Conservation (phyloP, 768 basidiomycete genomes). For the Suillus subalutaceus region DNA sequence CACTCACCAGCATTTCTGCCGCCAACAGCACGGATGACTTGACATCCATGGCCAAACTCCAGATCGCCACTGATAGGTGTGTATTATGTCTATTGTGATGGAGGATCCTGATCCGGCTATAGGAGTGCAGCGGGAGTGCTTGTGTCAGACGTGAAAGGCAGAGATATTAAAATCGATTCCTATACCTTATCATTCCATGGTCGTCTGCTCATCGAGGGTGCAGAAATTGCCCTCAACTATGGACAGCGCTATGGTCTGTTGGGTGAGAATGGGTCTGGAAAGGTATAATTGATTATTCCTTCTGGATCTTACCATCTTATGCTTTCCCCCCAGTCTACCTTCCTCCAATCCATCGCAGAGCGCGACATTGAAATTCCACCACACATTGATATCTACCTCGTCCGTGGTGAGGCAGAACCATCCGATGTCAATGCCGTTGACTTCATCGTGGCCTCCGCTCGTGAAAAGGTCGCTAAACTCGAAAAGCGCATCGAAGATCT, state of each 20-base stretch:
- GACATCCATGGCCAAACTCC: conserved; percentile 84
- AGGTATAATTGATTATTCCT: conserved; percentile 52
- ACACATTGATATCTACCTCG: conserved; percentile 98
- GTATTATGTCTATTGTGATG: conserved; percentile 10
- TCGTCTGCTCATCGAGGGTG: conserved; percentile 69
- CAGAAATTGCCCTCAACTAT: conserved; percentile 80
- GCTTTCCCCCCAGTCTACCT: conserved; percentile 70
- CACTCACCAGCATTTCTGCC: conserved; percentile 81
- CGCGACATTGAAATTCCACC: conserved; percentile 93
- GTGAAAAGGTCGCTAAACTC: conserved; percentile 88
- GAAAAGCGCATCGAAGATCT: conserved; percentile 95
- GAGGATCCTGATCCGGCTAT: conserved; percentile 16
- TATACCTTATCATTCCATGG: conserved; percentile 98
- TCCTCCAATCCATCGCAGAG: conserved; percentile 93
- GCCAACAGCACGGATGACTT: conserved; percentile 82
- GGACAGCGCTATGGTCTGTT: conserved; percentile 94
- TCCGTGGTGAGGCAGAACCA: conserved; percentile 94
- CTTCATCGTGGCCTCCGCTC: conserved; percentile 93
- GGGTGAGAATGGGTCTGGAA: conserved; percentile 98
- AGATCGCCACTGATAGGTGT: conserved; percentile 87
- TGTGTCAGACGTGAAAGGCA: conserved; percentile 87
- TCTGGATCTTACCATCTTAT: conserved; percentile 10
- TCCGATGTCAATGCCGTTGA: conserved; percentile 96
- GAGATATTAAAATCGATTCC: conserved; percentile 97
- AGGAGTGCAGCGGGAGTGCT: conserved; percentile 93